Evolutionary conservation across 768 basidiomycete genomes (phyloP), one percentile per base, ranked within the genome.

Genomic region (Rhizopogon salebrosus): DNA sequence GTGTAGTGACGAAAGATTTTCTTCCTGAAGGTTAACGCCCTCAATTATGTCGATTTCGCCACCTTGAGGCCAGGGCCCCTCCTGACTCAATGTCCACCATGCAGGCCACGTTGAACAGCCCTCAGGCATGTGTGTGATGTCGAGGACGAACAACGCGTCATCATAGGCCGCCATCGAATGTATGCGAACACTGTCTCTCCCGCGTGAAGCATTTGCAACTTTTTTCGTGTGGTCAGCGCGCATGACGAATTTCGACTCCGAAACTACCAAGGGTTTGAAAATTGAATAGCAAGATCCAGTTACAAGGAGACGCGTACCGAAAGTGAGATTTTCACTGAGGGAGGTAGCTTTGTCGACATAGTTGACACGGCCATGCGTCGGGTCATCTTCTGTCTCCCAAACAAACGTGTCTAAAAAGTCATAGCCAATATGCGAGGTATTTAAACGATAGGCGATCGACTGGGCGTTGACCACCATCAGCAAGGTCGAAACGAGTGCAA

Each of bases 281-380:
- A 31, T 20, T 29, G 37, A 6, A n/a, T n/a, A n/a, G 37, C 40
- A 18, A n/a, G 26, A 8, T 35, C n/a, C 23, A 27, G 23, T 35
- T 13, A 36, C 23, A 18, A 38, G 29, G 26, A 39, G 14, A 48
- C 2, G 45, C 72, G 23, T 41, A 80, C 82, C 79, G 52, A 63
- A 76, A 8, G 82, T 69, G 29, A 84, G 69, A 51, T 78, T 79
- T 1, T 62, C 61, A 0, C 45, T 18, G n/a, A 69, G 46, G 0
- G 83, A 78, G 2, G 75, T 74, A 14, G 54, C 46, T 57, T 71
- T 57, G 54, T 76, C 71, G 31, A 84, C 72, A 55, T 82, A 85
- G 64, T 84, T 78, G 53, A 83, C 80, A 48, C 78, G 69, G n/a
- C 84, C 84, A 55, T 84, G 79, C 0, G 84, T 86, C n/a, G 82